Evolutionary conservation across 2,329 filamentous ascomycete species (phyloP).

Genomic region (Monosporascus sp.): DNA sequence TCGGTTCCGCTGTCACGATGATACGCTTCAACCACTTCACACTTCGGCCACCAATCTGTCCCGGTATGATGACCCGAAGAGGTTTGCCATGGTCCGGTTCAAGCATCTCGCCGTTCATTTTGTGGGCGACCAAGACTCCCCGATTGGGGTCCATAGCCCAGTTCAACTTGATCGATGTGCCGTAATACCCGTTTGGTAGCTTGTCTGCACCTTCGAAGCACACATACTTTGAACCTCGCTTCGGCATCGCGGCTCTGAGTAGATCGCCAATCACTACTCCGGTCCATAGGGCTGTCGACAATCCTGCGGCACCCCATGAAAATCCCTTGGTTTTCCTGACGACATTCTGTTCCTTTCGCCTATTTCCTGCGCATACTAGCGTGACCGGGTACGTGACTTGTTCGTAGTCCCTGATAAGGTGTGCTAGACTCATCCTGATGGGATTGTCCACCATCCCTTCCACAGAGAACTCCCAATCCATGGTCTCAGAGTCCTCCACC

Average conservation of each 20-base stretch:
- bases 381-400: conserved; percentile 84
- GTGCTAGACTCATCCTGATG: conserved; percentile 62
- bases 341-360: conserved; percentile 87
- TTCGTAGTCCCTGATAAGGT: conserved; percentile 69
- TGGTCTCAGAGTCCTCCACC: conserved; percentile 65
- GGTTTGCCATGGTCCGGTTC: conserved; percentile 83
- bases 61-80: conserved; percentile 75
- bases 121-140: conserved; percentile 81
- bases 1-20: conserved; percentile 70
- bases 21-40: conserved; percentile 89
- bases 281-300: conserved; percentile 85
- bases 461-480: conserved; percentile 76
- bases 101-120: conserved; percentile 82
- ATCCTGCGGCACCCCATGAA: conserved; percentile 83
- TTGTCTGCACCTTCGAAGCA: conserved; percentile 91
- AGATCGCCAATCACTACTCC: conserved; percentile 72
- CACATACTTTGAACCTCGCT: conserved; percentile 69
- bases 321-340: conserved; percentile 90
- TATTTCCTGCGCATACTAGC: conserved; percentile 85
- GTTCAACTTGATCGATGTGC: conserved; percentile 80
- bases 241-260: conserved; percentile 61
- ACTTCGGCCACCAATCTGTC: conserved; percentile 85
- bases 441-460: conserved; percentile 80
- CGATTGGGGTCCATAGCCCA: conserved; percentile 81
- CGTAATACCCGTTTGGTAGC: conserved; percentile 82